phyloP scores from a whole-genome alignment of 345 rosid genomes.

The Salix dunnii region DNA sequence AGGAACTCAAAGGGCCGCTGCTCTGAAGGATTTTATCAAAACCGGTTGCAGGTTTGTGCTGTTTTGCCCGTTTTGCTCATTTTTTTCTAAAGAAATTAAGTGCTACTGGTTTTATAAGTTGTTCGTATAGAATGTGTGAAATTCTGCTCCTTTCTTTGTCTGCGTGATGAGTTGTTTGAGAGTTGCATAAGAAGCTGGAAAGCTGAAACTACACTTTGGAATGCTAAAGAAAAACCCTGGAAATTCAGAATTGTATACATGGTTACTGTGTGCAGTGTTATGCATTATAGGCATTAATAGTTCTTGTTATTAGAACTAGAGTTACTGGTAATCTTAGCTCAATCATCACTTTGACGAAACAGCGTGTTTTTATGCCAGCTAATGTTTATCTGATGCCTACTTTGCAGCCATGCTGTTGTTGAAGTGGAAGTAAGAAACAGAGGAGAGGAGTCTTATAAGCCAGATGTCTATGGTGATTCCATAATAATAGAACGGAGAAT shows the following conservation, averaged over 20 bases:
- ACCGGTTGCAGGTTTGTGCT: conserved; percentile 69
- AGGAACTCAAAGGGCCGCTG: conserved; percentile 83
- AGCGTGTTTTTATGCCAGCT: background rate
- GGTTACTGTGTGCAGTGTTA: background rate
- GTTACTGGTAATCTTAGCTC: too few relatives aligned
- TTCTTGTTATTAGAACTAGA: background rate
- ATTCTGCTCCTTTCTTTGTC: too few relatives aligned
- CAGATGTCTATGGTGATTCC: conserved; percentile 57
- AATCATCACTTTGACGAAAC: background rate
- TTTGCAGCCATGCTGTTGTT: conserved; percentile 64
- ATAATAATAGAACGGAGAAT: conserved; percentile 79
- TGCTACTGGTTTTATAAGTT: background rate
- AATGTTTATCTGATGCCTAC: background rate
- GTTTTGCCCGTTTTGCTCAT: conserved; percentile 3
- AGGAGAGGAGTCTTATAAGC: conserved; percentile 83
- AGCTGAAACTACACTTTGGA: background rate
- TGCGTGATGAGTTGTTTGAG: background rate
- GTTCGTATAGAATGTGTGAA: too few relatives aligned
- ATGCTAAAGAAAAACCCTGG: background rate
- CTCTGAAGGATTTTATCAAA: conserved; percentile 80
- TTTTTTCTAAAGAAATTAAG: background rate
- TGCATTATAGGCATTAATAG: background rate
- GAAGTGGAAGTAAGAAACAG: conserved; percentile 71
- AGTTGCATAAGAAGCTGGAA: background rate
- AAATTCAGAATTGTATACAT: background rate